Evolutionary conservation across 2,329 filamentous ascomycete species (phyloP).

Genomic region (Xenosphaeropsis pyriputrescens): DNA sequence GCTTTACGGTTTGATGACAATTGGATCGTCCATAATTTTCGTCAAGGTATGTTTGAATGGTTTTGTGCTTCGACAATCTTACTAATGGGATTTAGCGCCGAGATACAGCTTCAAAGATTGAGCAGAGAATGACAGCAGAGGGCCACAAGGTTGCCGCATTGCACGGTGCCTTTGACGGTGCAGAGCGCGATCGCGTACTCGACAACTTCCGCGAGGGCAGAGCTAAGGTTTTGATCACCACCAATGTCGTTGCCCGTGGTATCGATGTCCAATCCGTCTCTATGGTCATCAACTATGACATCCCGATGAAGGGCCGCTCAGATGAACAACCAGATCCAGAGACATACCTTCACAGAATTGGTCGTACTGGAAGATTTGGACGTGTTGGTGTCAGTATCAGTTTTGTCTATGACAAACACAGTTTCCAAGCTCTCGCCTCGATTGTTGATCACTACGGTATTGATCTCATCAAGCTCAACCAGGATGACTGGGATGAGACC

Average conservation of each 20-base stretch:
- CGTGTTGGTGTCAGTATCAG: conserved; percentile 92
- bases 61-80: no score
- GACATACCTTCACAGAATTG: conserved; percentile 96
- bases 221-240: conserved; percentile 94
- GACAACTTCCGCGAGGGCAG: conserved; percentile 74
- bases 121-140: conserved; percentile 71
- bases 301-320: conserved; percentile 59
- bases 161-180: conserved; percentile 76
- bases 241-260: conserved; percentile 89
- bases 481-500: conserved; percentile 80
- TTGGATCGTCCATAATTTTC: conserved; percentile 96
- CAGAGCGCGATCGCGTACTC: conserved; percentile 69
- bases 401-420: conserved; percentile 77
- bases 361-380: conserved; percentile 90
- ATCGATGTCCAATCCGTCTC: conserved; percentile 91
- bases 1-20: conserved; percentile 91
- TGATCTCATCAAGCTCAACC: conserved; percentile 66
- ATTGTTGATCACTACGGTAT: conserved; percentile 74
- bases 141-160: conserved; percentile 86
- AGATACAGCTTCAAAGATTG: conserved; percentile 72
- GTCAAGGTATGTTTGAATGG: conserved; percentile 50
- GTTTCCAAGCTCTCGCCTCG: conserved; percentile 63
- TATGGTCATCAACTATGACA: conserved; percentile 97
- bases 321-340: conserved; percentile 81
- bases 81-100: conserved; percentile 43